These are phyloP conservation scores for Earliella scabrosa DNA, from an alignment of 1,284 basidiomycete genomes.

Conservation along the genomic window DNA sequence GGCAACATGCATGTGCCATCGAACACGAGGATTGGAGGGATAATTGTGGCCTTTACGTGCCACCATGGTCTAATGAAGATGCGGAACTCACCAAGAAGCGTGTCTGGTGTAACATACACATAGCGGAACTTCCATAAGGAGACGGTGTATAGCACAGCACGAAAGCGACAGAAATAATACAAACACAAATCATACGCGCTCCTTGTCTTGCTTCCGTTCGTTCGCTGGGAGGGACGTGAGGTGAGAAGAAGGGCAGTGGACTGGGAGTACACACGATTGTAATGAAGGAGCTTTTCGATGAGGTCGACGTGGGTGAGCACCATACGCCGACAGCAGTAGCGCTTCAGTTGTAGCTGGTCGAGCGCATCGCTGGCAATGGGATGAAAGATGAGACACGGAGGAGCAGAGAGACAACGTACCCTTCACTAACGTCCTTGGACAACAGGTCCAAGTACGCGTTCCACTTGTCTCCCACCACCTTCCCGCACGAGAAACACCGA, in stretches of 20 bases:
- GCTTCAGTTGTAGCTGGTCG: slow-evolving; percentile 88
- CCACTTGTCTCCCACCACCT: slow-evolving; percentile 95
- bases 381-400: neutral
- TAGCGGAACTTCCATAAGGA: neutral
- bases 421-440: slow-evolving; percentile 81
- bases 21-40: too few species aligned
- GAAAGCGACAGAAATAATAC: neutral
- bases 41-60: too few species aligned
- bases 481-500: slow-evolving; percentile 91
- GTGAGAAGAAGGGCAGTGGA: neutral
- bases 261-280: slow-evolving; percentile 79
- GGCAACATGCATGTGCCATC: too few species aligned
- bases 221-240: slow-evolving; percentile 21
- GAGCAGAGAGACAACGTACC: slow-evolving; percentile 55
- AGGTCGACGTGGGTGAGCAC: slow-evolving; percentile 97
- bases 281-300: slow-evolving; percentile 94
- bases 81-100: neutral
- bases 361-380: slow-evolving; percentile 76
- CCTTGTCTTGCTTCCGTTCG: slow-evolving; percentile 29
- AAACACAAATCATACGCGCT: neutral
- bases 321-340: slow-evolving; percentile 98
- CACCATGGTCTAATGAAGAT: too few species aligned
- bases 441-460: slow-evolving; percentile 82
- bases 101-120: neutral
- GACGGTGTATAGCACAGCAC: neutral